A percentile compares a stretch with the other conserved stretches of the same genome.
phyloP scores from a whole-genome alignment of 345 rosid genomes.

The Eucalyptus globulus region DNA sequence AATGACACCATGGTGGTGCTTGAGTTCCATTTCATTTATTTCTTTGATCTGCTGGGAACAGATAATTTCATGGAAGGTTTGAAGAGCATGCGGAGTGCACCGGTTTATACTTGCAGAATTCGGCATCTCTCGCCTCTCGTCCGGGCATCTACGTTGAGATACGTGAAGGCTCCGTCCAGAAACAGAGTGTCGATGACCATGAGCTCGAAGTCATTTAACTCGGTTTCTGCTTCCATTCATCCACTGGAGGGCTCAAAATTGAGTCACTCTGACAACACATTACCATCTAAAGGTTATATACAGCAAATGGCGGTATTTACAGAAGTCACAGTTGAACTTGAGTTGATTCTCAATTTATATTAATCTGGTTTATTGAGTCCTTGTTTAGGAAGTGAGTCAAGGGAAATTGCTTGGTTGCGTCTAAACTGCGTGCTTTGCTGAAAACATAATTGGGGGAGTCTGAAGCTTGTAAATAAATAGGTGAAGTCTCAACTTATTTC shows the following conservation, averaged over 20 bases:
- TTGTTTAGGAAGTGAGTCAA: not conserved
- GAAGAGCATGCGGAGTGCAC: slow-evolving; percentile 18
- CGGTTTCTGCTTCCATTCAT: slow-evolving; percentile 40
- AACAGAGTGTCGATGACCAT: slow-evolving; percentile 14
- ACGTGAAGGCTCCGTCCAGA: slow-evolving; percentile 2
- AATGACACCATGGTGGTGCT: not conserved
- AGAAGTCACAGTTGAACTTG: not conserved
- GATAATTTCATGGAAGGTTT: slow-evolving; percentile 52
- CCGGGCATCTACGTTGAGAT: slow-evolving; percentile 11
- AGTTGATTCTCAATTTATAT: not conserved
- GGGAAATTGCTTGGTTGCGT: not conserved
- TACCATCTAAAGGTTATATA: slow-evolving; percentile 50
- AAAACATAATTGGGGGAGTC: not conserved
- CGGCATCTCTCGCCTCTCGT: slow-evolving; percentile 4
- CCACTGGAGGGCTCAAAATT: slow-evolving; percentile 27
- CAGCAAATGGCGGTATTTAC: not conserved
- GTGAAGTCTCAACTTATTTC: not conserved
- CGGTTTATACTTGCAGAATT: slow-evolving; percentile 12
- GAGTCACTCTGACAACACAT: slow-evolving; percentile 18
- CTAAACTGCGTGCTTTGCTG: not conserved
- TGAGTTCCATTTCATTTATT: not conserved
- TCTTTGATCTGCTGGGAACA: slow-evolving; percentile 5
- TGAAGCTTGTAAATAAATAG: not conserved
- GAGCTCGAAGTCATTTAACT: slow-evolving; percentile 20
- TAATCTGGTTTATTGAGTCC: not conserved